Percentiles rank a stretch among this genome's conserved stretches.
These are phyloP conservation scores for Microbotryomycetes sp. DNA, from an alignment of 1,284 basidiomycete species.

Conservation along the genomic window DNA sequence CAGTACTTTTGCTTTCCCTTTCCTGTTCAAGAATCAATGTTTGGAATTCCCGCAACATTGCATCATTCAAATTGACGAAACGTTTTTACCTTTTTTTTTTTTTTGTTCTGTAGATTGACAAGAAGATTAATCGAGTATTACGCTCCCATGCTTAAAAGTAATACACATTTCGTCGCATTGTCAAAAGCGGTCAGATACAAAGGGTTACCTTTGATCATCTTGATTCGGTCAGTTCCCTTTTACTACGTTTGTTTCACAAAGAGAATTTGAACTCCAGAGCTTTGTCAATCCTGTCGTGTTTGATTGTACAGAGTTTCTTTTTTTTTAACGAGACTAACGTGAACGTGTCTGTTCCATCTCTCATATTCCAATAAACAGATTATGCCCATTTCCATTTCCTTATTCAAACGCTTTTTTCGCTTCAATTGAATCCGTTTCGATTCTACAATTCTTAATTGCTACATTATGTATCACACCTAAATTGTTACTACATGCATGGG, in stretches of 20 bases:
- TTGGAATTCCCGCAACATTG: neutral
- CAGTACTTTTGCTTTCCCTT: conserved; percentile 43
- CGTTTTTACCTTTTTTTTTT: neutral
- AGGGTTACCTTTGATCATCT: conserved; percentile 63
- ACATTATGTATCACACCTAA: conserved; percentile 58
- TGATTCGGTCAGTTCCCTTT: conserved; percentile 47
- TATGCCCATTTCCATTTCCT: conserved; percentile 63
- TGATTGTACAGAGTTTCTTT: no score
- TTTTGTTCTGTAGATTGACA: neutral
- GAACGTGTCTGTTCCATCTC: no score
- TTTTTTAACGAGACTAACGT: no score
- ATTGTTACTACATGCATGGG: conserved; percentile 63
- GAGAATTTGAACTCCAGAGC: no score
- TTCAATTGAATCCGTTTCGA: conserved; percentile 63
- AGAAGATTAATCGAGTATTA: conserved; percentile 14
- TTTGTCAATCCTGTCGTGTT: no score
- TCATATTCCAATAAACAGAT: no score
- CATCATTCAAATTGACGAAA: neutral
- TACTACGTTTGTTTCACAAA: no score
- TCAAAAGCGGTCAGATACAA: conserved; percentile 57
- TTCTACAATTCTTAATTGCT: conserved; percentile 68
- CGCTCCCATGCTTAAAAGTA: conserved; percentile 20
- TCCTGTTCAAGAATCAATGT: neutral
- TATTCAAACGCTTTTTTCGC: conserved; percentile 60
- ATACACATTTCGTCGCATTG: conserved; percentile 28